Evolutionary conservation across 371 early-diverging fungal genomes (phyloP), one percentile per base, ranked within the genome.

Genomic region (Syncephalastrum racemosum): DNA sequence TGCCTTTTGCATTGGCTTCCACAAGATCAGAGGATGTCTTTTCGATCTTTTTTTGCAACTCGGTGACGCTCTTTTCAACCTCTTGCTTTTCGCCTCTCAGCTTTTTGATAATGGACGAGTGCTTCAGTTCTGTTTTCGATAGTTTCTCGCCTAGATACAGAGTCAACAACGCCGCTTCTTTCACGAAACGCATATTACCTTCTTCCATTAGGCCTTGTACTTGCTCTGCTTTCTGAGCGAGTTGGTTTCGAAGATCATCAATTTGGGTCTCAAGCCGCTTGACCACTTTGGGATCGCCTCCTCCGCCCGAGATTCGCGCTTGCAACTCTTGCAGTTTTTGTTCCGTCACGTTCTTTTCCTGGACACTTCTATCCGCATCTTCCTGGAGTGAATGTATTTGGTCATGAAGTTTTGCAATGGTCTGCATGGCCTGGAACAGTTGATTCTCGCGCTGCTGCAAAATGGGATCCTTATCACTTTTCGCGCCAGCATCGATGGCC

Each of bases 101-200:
- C 48, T 84, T 83, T 59, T 94, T 93, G 62, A 91, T 84, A 0
- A 79, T 79, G 42, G 81, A 89, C 4, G 83, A 70, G 22, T 86
- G 77, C 51, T 89, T 90, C 23, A 92, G 68, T 59, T 93, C 93
- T 24, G 80, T 84, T 53, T 91, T 89, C 13, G 93, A 90, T 47
- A 92, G 78, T 46, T 84, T 75, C 62, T 93, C 91, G 15, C 94
- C 91, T 83, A 54, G 7, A 25, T 36, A 46, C 19, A 23, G 27
- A 4, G 19, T 39, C 18, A 53, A 24, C 13, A 19, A 50, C 14
- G 23, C 19, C 31, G 46, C n/a, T n/a, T 36, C 19, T 19, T 24
- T 36, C 7, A 0, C 4, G 25, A 20, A 47, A 46, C 43, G 20
- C 27, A 2, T 4, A 27, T 45, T 72, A 84, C 87, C 91, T 77